These are phyloP conservation scores for Triticum turgidum DNA, from an alignment of 176 grass and related monocot genomes.

Conservation along the genomic window DNA sequence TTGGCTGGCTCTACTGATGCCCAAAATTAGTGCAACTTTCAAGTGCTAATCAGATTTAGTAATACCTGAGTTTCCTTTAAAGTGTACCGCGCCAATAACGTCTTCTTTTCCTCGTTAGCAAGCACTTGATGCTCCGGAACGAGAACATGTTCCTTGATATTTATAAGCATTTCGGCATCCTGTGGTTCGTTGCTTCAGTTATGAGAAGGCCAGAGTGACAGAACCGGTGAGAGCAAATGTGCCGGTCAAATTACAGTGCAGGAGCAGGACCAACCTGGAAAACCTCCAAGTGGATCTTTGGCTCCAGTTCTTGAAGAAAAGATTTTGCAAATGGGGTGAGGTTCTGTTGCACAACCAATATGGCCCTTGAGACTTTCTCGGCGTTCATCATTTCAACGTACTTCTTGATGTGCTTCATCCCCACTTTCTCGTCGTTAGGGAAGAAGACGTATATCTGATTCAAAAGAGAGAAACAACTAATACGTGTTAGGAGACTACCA, in stretches of 20 bases:
- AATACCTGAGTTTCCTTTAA: conserved; percentile 95
- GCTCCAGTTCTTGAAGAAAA: conserved; percentile 62
- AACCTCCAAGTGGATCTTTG: conserved; percentile 79
- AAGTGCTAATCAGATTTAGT: background rate
- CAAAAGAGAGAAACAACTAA: background rate
- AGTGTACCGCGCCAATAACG: conserved; percentile 79
- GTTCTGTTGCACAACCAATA: conserved; percentile 79
- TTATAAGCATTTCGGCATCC: conserved; percentile 86
- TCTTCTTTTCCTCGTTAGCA: conserved; percentile 82
- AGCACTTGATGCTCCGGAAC: conserved; percentile 87
- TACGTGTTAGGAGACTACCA: background rate
- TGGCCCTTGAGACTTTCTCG: conserved; percentile 71
- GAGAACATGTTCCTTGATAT: conserved; percentile 92
- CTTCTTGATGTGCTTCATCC: conserved; percentile 98
- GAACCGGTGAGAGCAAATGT: background rate
- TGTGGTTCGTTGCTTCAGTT: conserved; percentile 40
- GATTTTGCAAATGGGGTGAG: conserved; percentile 91
- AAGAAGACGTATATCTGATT: conserved; percentile 97
- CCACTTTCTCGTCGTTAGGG: conserved; percentile 93
- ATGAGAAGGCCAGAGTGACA: conserved; percentile 9
- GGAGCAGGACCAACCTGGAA: conserved; percentile 60
- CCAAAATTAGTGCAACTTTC: background rate
- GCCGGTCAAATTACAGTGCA: conserved; percentile 2
- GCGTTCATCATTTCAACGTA: conserved; percentile 86
- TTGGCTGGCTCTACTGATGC: background rate